Base-by-base conservation (phyloP, 108 stramenopile genomes). In the Skeletonema grethae region DNA sequence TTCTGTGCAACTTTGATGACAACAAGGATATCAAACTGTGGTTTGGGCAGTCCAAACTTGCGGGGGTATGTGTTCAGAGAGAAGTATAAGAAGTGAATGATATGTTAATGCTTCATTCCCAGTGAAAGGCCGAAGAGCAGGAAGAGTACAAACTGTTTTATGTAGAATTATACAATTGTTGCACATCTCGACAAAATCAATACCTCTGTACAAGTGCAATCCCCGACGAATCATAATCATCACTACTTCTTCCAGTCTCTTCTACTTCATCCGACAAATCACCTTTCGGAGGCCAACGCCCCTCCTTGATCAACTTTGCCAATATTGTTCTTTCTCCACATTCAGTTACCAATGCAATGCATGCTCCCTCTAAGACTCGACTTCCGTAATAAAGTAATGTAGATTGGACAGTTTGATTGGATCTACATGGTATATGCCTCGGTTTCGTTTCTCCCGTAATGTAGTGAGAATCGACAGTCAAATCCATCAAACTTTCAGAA, bases 371-470 rank as follows among this genome's bases (percentile, higher is more conserved):
- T 10, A 92, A 75, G 2, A 95, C 84, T 7, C 70, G 82, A 41
- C 89, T 85, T 36, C 94, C 94, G 67, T 82, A 84, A 74, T 79
- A 87, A 34, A 95, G 41, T 43, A 72, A 59, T 58, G 41, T 50
- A 31, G 80, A 35, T 15, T 70, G 45, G 11, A 57, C 67, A 32
- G 72, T 70, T 13, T 57, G 53, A 70, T 67, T 75, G 31, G 43
- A 15, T 24, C 70, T 73, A 34, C n/a, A 68, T 45, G 59, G 56
- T 43, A 84, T 84, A 11, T 46, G 55, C 6, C 82, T 22, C 5
- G 86, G 77, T 63, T 85, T 91, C 0, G 76, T 72, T 69, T 89
- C 90, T 55, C 91, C 94, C 11, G 89, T 93, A 31, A 93, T 73
- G 4, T 46, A 63, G 28, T 78, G 70, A 7, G 84, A 67, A 84